These are phyloP conservation scores for Hsuehochloa calcarea DNA, from an alignment of 176 grass and related monocot genomes.

Conservation along the genomic window DNA sequence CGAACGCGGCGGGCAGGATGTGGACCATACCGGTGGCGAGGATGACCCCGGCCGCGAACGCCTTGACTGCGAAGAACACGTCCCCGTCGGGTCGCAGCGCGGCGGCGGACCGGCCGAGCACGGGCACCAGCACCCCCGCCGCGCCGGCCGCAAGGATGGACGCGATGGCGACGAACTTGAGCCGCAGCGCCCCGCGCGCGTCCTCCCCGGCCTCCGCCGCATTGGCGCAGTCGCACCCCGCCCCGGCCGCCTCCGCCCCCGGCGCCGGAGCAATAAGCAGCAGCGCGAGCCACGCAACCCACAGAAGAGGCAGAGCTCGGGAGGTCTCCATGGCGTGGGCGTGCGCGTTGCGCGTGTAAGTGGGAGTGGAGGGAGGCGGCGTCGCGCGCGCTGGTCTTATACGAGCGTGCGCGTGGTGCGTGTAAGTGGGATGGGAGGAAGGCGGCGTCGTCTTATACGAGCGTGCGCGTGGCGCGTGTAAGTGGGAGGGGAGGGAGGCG, in stretches of 20 bases:
- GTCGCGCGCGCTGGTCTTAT: constrained; percentile 23
- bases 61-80: constrained; percentile 76
- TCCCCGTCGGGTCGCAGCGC: constrained; percentile 65
- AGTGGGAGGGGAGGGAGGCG: too few species aligned
- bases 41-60: constrained; percentile 85
- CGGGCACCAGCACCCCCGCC: constrained; percentile 57
- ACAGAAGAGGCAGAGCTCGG: neutral
- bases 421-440: too few species aligned
- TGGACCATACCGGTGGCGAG: constrained; percentile 87
- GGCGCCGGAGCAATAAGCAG: neutral
- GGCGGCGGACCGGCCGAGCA: constrained; percentile 50
- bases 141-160: constrained; percentile 57
- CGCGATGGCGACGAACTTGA: constrained; percentile 61
- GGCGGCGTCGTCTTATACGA: too few species aligned
- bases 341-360: too few species aligned
- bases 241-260: neutral
- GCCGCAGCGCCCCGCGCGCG: constrained; percentile 47
- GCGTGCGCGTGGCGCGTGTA: too few species aligned
- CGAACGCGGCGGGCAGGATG: constrained; percentile 76
- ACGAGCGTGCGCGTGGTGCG: neutral
- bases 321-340: constrained; percentile 35
- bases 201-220: constrained; percentile 12
- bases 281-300: neutral
- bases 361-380: neutral
- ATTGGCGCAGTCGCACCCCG: constrained; percentile 14